Evolutionary conservation across 2,329 filamentous ascomycete genomes (phyloP).

Genomic region (Neopestalotiopsis rosae): DNA sequence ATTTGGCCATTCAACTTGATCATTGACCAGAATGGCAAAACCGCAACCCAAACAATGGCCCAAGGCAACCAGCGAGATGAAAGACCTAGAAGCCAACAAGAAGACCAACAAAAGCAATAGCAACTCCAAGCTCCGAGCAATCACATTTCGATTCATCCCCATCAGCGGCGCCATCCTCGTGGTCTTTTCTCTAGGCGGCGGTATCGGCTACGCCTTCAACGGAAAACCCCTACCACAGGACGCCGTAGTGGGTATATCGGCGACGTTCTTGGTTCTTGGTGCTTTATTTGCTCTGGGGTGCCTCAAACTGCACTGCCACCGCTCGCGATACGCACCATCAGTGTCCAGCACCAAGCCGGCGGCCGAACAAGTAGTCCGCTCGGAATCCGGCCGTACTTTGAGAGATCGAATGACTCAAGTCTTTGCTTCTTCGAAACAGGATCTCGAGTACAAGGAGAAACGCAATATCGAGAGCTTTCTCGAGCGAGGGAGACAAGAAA

Average conservation of each 20-base stretch:
- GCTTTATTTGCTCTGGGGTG: constrained; percentile 27
- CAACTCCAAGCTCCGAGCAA: constrained; percentile 24
- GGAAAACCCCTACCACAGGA: constrained; percentile 27
- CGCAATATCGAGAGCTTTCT: no score
- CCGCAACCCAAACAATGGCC: background rate
- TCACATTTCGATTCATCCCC: constrained; percentile 33
- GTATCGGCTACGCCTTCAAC: constrained; percentile 29
- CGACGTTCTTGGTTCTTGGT: constrained; percentile 26
- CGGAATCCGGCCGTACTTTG: background rate
- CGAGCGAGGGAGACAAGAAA: no score
- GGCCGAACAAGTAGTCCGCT: no score
- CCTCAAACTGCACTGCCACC: constrained; percentile 25
- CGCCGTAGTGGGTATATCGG: constrained; percentile 27
- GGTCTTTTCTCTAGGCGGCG: constrained; percentile 29
- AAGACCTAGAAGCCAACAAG: background rate
- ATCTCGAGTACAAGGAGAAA: no score
- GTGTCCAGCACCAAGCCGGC: no score
- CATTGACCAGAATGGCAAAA: background rate
- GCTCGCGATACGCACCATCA: background rate
- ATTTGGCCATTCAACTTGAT: no score
- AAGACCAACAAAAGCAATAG: background rate
- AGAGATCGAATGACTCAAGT: background rate
- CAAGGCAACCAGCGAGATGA: background rate
- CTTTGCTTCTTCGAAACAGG: background rate
- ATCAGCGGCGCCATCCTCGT: constrained; percentile 26